phyloP scores from a whole-genome alignment of 2,329 filamentous ascomycete genomes.

The Penicillium sp. region DNA sequence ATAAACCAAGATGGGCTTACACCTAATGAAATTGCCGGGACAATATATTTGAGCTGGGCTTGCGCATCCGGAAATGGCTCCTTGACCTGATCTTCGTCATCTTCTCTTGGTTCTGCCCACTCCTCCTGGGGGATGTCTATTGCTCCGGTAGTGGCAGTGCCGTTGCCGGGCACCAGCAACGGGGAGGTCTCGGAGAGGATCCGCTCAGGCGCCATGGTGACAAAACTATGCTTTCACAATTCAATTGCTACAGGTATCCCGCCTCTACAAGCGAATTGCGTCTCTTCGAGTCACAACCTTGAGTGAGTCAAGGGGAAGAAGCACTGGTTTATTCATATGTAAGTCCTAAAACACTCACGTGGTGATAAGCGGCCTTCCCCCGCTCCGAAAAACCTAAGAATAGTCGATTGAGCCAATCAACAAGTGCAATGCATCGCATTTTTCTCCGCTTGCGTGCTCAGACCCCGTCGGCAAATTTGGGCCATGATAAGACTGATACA shows the following conservation, averaged over 20 bases:
- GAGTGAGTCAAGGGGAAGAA: not conserved
- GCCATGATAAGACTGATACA: not conserved
- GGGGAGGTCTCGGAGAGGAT: constrained; percentile 46
- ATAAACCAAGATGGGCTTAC: constrained; percentile 39
- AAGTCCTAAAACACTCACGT: constrained; percentile 13
- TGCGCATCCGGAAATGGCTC: constrained; percentile 46
- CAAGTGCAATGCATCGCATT: not conserved
- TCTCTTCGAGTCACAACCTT: not conserved
- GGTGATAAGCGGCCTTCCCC: constrained; percentile 18
- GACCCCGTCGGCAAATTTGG: not conserved
- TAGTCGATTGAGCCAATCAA: not conserved
- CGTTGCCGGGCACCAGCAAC: constrained; percentile 40
- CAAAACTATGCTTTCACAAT: not conserved
- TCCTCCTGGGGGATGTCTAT: constrained; percentile 26
- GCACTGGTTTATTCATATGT: not conserved
- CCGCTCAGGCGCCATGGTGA: constrained; percentile 25
- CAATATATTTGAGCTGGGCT: constrained; percentile 55
- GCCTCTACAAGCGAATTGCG: not conserved
- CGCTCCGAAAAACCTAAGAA: not conserved
- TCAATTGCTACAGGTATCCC: not conserved
- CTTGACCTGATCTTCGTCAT: constrained; percentile 24
- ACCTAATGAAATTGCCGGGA: constrained; percentile 63
- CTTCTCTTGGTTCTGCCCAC: constrained; percentile 12
- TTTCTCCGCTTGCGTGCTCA: not conserved
- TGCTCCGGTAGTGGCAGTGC: constrained; percentile 23